A percentile compares a stretch with the other conserved stretches of the same genome.
phyloP scores from a whole-genome alignment of 2,329 filamentous ascomycete genomes.

The Helotiales sp. region DNA sequence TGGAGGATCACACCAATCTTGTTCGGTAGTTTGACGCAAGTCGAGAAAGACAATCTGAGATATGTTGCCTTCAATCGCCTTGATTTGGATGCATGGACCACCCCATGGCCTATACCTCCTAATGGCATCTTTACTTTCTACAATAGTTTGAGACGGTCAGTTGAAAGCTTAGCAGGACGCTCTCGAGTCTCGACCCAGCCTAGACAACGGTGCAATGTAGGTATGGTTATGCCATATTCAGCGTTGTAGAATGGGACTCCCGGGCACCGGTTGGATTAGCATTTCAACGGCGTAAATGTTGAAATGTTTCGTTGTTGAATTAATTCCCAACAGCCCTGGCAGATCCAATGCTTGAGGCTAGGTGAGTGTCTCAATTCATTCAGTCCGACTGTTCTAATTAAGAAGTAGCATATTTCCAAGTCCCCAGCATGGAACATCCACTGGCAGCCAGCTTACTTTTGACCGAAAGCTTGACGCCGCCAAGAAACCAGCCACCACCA shows the following conservation, averaged over 20 bases:
- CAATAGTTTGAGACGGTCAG: too few species aligned
- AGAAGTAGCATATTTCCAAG: background rate
- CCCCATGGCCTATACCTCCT: too few species aligned
- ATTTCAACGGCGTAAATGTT: background rate
- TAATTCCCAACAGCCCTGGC: background rate
- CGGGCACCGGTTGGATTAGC: background rate
- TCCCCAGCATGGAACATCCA: conserved; percentile 5
- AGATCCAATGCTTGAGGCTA: background rate
- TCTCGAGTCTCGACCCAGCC: too few species aligned
- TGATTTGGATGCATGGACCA: too few species aligned
- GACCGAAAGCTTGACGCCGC: background rate
- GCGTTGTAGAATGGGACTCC: background rate
- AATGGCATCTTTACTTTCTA: too few species aligned
- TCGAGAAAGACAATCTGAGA: too few species aligned
- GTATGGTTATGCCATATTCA: background rate
- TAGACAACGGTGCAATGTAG: background rate
- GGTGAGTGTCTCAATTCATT: conserved; percentile 1
- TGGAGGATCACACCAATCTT: too few species aligned
- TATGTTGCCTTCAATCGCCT: too few species aligned
- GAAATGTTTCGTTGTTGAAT: background rate
- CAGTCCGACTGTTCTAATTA: conserved; percentile 2
- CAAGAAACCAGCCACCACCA: background rate
- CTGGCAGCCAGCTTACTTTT: background rate
- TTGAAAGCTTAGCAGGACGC: too few species aligned
- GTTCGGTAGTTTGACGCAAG: too few species aligned